phyloP scores from a whole-genome alignment of 2,329 filamentous ascomycete species.

The Pestalotiopsis sp. region DNA sequence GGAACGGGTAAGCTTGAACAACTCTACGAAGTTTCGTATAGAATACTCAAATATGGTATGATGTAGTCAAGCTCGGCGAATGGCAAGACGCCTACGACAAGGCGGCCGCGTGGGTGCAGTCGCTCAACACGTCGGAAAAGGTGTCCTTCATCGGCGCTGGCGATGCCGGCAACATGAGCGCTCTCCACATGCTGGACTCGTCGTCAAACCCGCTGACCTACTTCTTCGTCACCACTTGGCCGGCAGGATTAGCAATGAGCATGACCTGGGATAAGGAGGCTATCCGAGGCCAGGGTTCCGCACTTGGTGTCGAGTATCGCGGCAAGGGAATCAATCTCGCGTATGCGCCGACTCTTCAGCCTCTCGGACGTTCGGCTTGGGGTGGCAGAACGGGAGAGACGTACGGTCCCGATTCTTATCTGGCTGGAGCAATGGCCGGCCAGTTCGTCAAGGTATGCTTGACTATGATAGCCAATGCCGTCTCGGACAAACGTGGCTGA shows the following conservation, averaged over 20 bases:
- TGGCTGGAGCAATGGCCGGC: background rate
- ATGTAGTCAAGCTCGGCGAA: background rate
- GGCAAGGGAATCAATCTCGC: conserved; percentile 19
- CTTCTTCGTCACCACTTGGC: conserved; percentile 21
- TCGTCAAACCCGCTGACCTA: background rate
- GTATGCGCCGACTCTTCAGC: conserved; percentile 15
- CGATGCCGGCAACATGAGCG: conserved; percentile 18
- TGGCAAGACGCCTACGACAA: background rate
- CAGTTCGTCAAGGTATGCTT: background rate
- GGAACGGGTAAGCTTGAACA: background rate
- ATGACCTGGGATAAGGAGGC: conserved; percentile 23
- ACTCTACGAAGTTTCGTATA: background rate
- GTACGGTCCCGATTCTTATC: background rate
- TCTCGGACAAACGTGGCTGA: background rate
- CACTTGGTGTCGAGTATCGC: conserved; percentile 20
- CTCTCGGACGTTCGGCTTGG: conserved; percentile 8
- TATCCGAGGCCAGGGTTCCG: conserved; percentile 17
- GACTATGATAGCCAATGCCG: background rate
- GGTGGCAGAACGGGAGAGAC: background rate
- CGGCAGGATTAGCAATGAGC: conserved; percentile 18
- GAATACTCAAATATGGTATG: background rate
- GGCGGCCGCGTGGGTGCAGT: background rate
- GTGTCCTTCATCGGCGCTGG: background rate
- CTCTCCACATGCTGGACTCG: conserved; percentile 15
- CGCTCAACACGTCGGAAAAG: conserved; percentile 1